Evolutionary conservation across 2,329 filamentous ascomycete species (phyloP), one percentile per base, ranked within the genome.

Genomic region (Sphaceloma murrayae): DNA sequence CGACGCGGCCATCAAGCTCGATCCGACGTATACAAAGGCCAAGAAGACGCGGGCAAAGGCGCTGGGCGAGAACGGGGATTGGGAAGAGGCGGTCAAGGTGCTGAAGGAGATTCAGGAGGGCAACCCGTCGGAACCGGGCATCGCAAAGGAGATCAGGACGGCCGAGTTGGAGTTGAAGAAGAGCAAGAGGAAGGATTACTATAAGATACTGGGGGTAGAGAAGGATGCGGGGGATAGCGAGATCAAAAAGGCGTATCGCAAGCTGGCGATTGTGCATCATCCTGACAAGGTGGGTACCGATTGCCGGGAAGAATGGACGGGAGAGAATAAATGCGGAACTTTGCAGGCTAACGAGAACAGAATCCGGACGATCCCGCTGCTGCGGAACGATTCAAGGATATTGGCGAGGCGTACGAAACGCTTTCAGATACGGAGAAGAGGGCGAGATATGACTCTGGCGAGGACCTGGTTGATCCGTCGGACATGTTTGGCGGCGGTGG

Each of bases 111-210:
- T 96, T 48, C 75, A 82, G 40, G 89, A 96, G 61, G 68, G 79
- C 48, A 85, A 91, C 53, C 88, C 88, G 2, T 74, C 80, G 50
- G 91, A 98, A 62, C 77, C 80, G 31, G 78, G 74, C 10, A 81
- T 96, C 48, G 72, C 75, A 42, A 88, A 84, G 63, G 91, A 98
- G 57, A 78, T 96, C 33, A 81, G 85, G 46, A 84, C 81, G 56
- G 91, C 89, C 1, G 89, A 98, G 67, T 70, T 95, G 18, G 91
- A 98, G 67, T 70, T 96, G 51, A 98, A 98, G 79, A 96, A 96
- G 80, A 84, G 83, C 62, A 83, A 89, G 67, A 76, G 91, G 50
- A 98, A 98, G 67, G 91, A 98, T 60, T 96, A 94, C 68, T 98
- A 98, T 72, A 95, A 95, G 75, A 94, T 96, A 53, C 77, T 98